Evolutionary conservation across 73 alveolate species (phyloP).

Genomic region (Paraurostyla sp.): DNA sequence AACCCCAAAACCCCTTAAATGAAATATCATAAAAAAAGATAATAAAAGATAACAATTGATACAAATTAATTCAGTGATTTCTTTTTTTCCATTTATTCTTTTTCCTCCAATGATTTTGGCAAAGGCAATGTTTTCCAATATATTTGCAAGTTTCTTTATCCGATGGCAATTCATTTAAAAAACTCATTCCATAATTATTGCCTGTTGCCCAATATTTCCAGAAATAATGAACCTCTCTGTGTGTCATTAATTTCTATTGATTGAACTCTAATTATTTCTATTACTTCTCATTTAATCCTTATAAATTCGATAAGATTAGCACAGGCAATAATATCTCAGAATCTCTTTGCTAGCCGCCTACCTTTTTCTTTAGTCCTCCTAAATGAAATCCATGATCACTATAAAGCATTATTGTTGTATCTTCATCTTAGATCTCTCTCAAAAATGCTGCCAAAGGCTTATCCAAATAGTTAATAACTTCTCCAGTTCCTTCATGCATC

Average conservation of each 20-base stretch:
- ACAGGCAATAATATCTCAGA: not conserved
- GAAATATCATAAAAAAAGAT: too few relatives aligned
- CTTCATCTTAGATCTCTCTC: constrained; percentile 60
- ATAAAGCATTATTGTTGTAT: constrained; percentile 78
- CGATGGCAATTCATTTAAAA: not conserved
- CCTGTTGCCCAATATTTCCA: not conserved
- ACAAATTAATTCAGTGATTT: too few relatives aligned
- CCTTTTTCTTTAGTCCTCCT: not conserved
- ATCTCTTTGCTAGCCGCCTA: not conserved
- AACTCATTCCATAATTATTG: not conserved
- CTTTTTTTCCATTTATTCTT: too few relatives aligned
- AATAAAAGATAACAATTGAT: too few relatives aligned
- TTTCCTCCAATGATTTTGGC: too few relatives aligned
- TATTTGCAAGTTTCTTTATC: too few relatives aligned
- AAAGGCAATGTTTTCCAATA: too few relatives aligned
- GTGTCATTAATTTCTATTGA: not conserved
- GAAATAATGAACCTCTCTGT: not conserved
- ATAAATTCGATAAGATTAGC: too few relatives aligned
- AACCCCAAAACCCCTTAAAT: too few relatives aligned
- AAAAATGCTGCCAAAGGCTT: constrained; percentile 77
- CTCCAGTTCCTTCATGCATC: constrained; percentile 90
- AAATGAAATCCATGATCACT: constrained; percentile 84
- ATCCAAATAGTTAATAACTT: constrained; percentile 84
- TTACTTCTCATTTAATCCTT: not conserved
- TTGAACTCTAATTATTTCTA: not conserved